A percentile compares a stretch with the other conserved stretches of the same genome.
Conservation (phyloP, 1,284 basidiomycete genomes). For the Blastosporella zonata region DNA sequence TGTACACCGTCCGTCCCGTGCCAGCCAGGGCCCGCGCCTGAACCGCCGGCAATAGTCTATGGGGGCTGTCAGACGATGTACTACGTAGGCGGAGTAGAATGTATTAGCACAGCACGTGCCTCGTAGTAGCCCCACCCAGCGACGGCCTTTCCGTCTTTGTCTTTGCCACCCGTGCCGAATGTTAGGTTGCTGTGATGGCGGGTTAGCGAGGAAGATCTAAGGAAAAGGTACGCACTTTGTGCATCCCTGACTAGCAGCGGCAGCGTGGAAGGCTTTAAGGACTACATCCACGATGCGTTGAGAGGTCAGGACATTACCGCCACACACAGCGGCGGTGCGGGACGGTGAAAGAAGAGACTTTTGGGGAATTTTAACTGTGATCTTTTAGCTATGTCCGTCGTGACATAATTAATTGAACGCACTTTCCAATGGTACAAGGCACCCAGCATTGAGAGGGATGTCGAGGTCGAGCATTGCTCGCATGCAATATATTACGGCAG, state of each 20-base stretch:
- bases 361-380: conserved; percentile 74
- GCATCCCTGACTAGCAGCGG: conserved; percentile 92
- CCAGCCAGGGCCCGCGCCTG: conserved; percentile 89
- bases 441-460: conserved; percentile 94
- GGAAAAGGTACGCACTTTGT: conserved; percentile 63
- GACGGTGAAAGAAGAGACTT: conserved; percentile 83
- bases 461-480: conserved; percentile 89
- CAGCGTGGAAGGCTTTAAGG: conserved; percentile 89
- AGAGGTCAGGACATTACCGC: conserved; percentile 89
- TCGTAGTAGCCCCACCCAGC: conserved; percentile 96
- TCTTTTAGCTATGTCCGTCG: neutral
- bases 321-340: conserved; percentile 86
- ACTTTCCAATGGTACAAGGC: conserved; percentile 79
- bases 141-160: conserved; percentile 70
- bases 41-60: conserved; percentile 90
- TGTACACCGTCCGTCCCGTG: conserved; percentile 87
- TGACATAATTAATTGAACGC: conserved; percentile 23
- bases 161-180: conserved; percentile 87
- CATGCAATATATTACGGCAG: conserved; percentile 94
- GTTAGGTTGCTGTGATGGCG: conserved; percentile 72
- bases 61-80: conserved; percentile 6
- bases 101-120: conserved; percentile 34
- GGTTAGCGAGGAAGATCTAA: conserved; percentile 9
- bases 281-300: conserved; percentile 96
- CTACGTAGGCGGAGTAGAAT: neutral